Base-by-base conservation (phyloP, 129 eudicot genomes). In the Chrysanthemum seticuspe region DNA sequence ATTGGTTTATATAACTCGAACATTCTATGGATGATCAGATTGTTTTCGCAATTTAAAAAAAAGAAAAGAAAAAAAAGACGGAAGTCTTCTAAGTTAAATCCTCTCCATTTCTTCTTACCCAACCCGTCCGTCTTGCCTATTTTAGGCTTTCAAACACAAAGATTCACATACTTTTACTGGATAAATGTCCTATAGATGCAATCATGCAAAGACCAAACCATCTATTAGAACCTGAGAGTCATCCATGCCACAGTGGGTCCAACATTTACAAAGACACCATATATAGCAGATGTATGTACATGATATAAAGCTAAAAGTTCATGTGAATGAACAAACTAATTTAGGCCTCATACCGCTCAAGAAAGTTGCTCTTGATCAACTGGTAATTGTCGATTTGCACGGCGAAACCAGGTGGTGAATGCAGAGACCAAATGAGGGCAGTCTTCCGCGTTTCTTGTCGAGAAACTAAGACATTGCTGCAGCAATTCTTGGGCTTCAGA, bases 361-460 rank as follows among this genome's bases (percentile, higher is more conserved):
- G 79, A 49, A 75, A 31, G 73, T 47, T 71, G 83, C 72, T 78
- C 25, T 5, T 63, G 29, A 58, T 85, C 85, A 44, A 80, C 56
- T 53, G 64, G 84, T 14, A 55, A 71, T 57, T 64, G 79, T n/a
- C 87, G 65, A 48, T 88, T 85, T 50, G 98, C 91, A 58, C 96
- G 95, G 2, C 92, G 90, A 65, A 93, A 93, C 97, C 98, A 93
- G 16, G 98, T 93, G 79, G 88, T 87, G 75, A 89, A 93, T 31
- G 96, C 97, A 25, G 82, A 73, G 34, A 93, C 88, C 83, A 93
- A 76, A 78, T 93, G 98, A 23, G 92, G 92, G 80, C 97, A 93
- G 74, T 89, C 98, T 18, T 93, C 98, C n/a, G 84, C 81, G 44
- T 87, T 88, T 73, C 96, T 81, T 45, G 98, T 87, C n/a, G 98